Percentiles rank a stretch among this genome's conserved stretches.
Conservation (phyloP, 2,329 filamentous ascomycete species). For the Acephala macrosclerotiorum region DNA sequence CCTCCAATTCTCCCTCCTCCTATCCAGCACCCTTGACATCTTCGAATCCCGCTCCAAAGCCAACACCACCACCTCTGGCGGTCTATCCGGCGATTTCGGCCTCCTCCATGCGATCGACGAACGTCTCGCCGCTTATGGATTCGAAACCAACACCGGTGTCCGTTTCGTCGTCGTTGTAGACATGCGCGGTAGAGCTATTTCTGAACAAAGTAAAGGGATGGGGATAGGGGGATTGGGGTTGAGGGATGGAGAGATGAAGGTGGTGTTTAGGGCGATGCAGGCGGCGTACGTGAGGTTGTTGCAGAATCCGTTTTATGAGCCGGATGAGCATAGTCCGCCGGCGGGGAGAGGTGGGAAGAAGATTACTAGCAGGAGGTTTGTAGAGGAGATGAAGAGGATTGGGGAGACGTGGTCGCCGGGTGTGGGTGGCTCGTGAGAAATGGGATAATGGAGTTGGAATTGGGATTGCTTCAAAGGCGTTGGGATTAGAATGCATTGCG, state of each 20-base stretch:
- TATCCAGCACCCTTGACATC: constrained; percentile 91
- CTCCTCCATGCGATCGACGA: constrained; percentile 94
- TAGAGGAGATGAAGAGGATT: constrained; percentile 83
- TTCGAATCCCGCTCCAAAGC: constrained; percentile 85
- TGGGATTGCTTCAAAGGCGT: not conserved
- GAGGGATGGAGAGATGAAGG: constrained; percentile 85
- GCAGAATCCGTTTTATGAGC: constrained; percentile 94
- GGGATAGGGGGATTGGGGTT: constrained; percentile 65
- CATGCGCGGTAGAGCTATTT: constrained; percentile 72
- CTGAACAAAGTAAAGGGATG: constrained; percentile 41
- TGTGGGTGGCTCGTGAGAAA: constrained; percentile 57
- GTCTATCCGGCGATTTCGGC: constrained; percentile 83
- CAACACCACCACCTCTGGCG: constrained; percentile 60
- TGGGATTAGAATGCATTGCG: not conserved
- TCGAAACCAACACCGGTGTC: constrained; percentile 93
- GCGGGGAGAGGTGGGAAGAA: constrained; percentile 64
- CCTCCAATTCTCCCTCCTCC: constrained; percentile 91
- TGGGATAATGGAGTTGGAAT: constrained; percentile 48
- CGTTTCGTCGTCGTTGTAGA: constrained; percentile 92
- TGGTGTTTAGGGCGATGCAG: constrained; percentile 89
- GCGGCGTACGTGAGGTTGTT: constrained; percentile 88
- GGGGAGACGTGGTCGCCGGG: constrained; percentile 86
- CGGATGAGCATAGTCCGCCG: constrained; percentile 78
- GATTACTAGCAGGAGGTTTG: constrained; percentile 84
- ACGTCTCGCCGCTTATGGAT: constrained; percentile 91